Evolutionary conservation across 176 grass and related monocot species (phyloP).

Genomic region (Eremochloa ophiuroides): DNA sequence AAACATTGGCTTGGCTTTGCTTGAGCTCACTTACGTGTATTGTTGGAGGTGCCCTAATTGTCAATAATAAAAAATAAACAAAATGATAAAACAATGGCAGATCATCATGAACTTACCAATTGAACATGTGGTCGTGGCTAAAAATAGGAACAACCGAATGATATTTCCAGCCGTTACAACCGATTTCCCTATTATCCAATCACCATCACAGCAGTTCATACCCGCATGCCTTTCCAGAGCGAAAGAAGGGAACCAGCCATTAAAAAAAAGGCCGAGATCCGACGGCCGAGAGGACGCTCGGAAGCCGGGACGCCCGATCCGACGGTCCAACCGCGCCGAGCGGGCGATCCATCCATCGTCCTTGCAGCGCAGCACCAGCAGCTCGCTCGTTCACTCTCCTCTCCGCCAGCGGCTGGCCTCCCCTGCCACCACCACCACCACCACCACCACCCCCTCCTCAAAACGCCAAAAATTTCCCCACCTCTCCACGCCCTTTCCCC

Average conservation of each 20-base stretch:
- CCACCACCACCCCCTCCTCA: conserved; percentile 8
- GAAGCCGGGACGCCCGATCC: neutral
- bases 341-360: neutral
- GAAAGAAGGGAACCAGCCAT: neutral
- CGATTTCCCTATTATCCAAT: conserved; percentile 30
- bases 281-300: neutral
- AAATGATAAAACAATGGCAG: neutral
- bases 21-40: neutral
- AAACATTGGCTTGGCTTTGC: neutral
- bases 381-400: conserved; percentile 1
- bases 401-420: conserved; percentile 5
- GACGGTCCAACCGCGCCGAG: neutral
- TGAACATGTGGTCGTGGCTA: neutral
- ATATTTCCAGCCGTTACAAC: conserved; percentile 26
- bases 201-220: conserved; percentile 18
- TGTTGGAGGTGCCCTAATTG: neutral
- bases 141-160: neutral
- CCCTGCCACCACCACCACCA: neutral
- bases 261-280: neutral
- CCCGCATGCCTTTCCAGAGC: neutral
- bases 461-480: conserved; percentile 37
- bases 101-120: neutral
- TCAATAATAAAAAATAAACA: neutral
- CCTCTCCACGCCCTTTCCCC: conserved; percentile 21
- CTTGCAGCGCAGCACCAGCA: neutral